phyloP scores from a whole-genome alignment of 1,139 yeast species.

The Debaryomyces robertsiae region DNA sequence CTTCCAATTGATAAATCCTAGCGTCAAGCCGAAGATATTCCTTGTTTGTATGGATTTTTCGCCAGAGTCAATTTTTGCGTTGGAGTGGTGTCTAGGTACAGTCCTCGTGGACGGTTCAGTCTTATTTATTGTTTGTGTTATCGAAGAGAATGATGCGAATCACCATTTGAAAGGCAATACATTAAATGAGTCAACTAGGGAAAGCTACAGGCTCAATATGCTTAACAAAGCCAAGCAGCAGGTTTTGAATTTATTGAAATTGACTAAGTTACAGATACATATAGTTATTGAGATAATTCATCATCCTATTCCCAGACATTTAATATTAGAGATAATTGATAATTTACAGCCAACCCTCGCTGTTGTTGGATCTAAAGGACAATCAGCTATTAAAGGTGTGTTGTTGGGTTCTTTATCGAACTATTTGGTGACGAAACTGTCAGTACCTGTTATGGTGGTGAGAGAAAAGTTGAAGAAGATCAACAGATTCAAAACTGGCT shows the following conservation, averaged over 20 bases:
- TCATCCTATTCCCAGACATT: constrained; percentile 86
- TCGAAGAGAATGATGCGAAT: constrained; percentile 63
- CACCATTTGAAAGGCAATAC: constrained; percentile 47
- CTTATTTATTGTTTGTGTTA: constrained; percentile 74
- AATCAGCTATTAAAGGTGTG: constrained; percentile 74
- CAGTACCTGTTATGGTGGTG: constrained; percentile 91
- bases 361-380: constrained; percentile 80
- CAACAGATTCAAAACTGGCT: constrained; percentile 56
- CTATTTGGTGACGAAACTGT: constrained; percentile 72
- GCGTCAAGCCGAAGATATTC: constrained; percentile 64
- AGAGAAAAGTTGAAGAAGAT: constrained; percentile 79
- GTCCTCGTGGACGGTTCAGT: constrained; percentile 85
- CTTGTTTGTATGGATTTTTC: constrained; percentile 80
- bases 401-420: constrained; percentile 75
- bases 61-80: constrained; percentile 81
- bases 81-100: constrained; percentile 90
- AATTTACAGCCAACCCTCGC: constrained; percentile 82
- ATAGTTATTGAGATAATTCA: constrained; percentile 76
- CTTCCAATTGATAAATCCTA: constrained; percentile 55
- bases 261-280: constrained; percentile 77
- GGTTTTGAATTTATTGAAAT: constrained; percentile 58
- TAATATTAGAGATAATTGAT: constrained; percentile 79
- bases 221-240: constrained; percentile 63
- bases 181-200: constrained; percentile 46
- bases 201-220: constrained; percentile 56